Evolutionary conservation across 2,329 filamentous ascomycete species (phyloP).

Genomic region (Setomelanomma holmii): DNA sequence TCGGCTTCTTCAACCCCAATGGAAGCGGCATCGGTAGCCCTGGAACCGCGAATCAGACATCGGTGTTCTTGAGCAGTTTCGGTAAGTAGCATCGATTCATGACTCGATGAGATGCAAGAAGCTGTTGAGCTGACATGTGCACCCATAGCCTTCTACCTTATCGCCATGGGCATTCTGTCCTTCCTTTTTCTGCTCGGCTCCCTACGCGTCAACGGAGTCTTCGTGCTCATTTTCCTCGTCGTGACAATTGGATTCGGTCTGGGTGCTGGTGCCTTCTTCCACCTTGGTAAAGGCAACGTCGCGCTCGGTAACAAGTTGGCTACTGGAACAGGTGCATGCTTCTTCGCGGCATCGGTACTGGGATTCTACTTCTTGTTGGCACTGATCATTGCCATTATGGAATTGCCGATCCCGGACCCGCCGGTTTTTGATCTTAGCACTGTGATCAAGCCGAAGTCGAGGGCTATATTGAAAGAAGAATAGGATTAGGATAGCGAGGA

Average conservation of each 20-base stretch:
- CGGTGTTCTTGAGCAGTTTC: constrained; percentile 16
- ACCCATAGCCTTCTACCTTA: constrained; percentile 18
- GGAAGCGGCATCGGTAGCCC: constrained; percentile 21
- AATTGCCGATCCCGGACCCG: constrained; percentile 20
- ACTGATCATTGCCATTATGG: constrained; percentile 21
- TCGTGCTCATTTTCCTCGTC: constrained; percentile 22
- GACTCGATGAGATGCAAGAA: neutral
- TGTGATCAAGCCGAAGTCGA: constrained; percentile 13
- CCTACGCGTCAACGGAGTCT: constrained; percentile 21
- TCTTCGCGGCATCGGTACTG: constrained; percentile 18
- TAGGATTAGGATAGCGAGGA: neutral
- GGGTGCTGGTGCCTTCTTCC: constrained; percentile 21
- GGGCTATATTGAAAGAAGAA: constrained; percentile 16
- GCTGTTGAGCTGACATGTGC: neutral
- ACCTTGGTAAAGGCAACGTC: constrained; percentile 12
- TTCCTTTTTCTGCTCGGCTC: constrained; percentile 24
- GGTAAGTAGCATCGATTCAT: constrained; percentile 3
- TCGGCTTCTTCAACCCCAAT: constrained; percentile 25
- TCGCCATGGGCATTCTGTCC: constrained; percentile 21
- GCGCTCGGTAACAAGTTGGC: constrained; percentile 9
- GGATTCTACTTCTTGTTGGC: constrained; percentile 22
- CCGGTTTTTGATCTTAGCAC: constrained; percentile 21
- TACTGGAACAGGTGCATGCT: constrained; percentile 17
- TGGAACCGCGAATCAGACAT: constrained; percentile 13
- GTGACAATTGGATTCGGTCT: constrained; percentile 23